These are phyloP conservation scores for Apocynum venetum DNA, from an alignment of 257 asterid species.

Conservation along the genomic window DNA sequence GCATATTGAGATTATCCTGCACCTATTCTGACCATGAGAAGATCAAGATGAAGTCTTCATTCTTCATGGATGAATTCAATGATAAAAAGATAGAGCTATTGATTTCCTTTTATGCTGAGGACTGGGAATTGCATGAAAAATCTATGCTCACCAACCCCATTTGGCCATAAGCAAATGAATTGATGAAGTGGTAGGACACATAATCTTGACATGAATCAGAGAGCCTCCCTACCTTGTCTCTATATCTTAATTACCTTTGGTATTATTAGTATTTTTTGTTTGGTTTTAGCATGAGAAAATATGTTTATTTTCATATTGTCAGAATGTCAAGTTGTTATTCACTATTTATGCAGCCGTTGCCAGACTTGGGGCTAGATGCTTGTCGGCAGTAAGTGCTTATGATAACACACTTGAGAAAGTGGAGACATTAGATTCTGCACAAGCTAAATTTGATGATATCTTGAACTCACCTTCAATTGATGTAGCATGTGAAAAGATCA, in stretches of 20 bases:
- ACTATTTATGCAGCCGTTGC: constrained; percentile 62
- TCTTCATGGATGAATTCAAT: neutral
- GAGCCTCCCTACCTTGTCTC: neutral
- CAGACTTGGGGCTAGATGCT: constrained; percentile 85
- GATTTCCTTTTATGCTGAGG: neutral
- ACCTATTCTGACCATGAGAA: too few species aligned
- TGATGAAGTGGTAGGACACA: neutral
- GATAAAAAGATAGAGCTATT: neutral
- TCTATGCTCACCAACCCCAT: neutral
- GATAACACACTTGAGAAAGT: constrained; percentile 84
- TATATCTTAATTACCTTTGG: neutral
- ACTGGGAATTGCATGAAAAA: neutral
- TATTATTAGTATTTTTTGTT: neutral
- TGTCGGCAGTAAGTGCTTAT: constrained; percentile 86
- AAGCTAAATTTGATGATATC: constrained; percentile 78
- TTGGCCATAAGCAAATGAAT: neutral
- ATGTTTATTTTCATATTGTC: neutral
- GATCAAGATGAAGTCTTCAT: neutral
- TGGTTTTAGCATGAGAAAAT: neutral
- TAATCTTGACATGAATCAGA: neutral
- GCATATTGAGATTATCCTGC: neutral
- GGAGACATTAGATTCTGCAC: constrained; percentile 84
- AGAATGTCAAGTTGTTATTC: neutral
- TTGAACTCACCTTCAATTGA: constrained; percentile 75
- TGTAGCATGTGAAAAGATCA: constrained; percentile 82